Percentiles rank a stretch among this genome's conserved stretches.
phyloP scores from a whole-genome alignment of 352 stramenopile genomes.

The Phytophthora melonis region DNA sequence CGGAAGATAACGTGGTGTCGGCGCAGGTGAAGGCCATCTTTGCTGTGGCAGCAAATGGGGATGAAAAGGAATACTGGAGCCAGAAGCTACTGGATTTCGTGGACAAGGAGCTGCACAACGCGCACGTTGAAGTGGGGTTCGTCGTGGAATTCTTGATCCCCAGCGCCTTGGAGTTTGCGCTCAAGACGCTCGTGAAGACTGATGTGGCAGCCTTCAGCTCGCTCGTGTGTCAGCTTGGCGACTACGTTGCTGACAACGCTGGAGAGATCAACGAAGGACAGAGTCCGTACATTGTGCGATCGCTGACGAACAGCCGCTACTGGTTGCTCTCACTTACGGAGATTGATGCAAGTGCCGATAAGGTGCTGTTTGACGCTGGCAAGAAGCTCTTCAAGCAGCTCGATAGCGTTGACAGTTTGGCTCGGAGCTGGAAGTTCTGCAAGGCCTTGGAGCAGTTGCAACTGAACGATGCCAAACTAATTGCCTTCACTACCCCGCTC shows the following conservation, averaged over 20 bases:
- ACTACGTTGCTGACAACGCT: slow-evolving; percentile 56
- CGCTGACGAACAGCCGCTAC: slow-evolving; percentile 33
- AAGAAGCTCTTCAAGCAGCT: slow-evolving; percentile 34
- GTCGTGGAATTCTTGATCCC: slow-evolving; percentile 66
- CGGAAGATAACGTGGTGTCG: slow-evolving; percentile 40
- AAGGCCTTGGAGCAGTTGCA: slow-evolving; percentile 64
- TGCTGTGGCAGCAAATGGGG: slow-evolving; percentile 24
- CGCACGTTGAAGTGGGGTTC: slow-evolving; percentile 60
- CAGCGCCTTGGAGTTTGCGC: slow-evolving; percentile 59
- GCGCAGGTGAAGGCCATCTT: slow-evolving; percentile 64
- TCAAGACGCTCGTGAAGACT: slow-evolving; percentile 51
- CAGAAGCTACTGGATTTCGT: slow-evolving; percentile 63
- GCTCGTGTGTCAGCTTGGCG: slow-evolving; percentile 62
- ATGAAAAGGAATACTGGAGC: slow-evolving; percentile 56
- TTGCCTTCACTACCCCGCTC: slow-evolving; percentile 53
- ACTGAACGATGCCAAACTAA: slow-evolving; percentile 48
- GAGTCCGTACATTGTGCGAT: slow-evolving; percentile 55
- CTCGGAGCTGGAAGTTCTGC: slow-evolving; percentile 80
- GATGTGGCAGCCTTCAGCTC: slow-evolving; percentile 59
- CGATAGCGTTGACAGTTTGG: slow-evolving; percentile 34
- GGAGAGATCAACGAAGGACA: slow-evolving; percentile 55
- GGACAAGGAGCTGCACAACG: slow-evolving; percentile 58
- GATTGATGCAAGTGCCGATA: slow-evolving; percentile 33
- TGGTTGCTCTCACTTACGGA: slow-evolving; percentile 39
- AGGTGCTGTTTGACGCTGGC: slow-evolving; percentile 44